phyloP scores from a whole-genome alignment of 768 basidiomycete species.

The Lactarius sp. region DNA sequence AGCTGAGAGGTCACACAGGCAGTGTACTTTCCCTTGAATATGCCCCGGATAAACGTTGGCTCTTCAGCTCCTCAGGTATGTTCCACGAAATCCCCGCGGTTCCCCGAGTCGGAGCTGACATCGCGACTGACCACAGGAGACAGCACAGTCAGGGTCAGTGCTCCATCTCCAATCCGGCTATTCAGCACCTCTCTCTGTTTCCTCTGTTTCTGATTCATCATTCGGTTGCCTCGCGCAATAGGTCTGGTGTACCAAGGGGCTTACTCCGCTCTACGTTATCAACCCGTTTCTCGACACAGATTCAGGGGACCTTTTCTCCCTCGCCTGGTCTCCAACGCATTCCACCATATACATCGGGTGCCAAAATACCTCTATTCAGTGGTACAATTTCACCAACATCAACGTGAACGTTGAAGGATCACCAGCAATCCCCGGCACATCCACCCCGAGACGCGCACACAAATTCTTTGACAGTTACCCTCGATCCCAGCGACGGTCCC shows the following conservation, averaged over 20 bases:
- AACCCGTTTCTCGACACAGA: conserved; percentile 74
- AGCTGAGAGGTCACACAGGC: conserved; percentile 75
- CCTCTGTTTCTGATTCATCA: background rate
- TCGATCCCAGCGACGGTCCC: conserved; percentile 58
- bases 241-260: conserved; percentile 77
- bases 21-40: conserved; percentile 79
- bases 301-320: conserved; percentile 83
- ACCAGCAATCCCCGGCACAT: conserved; percentile 15
- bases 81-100: background rate
- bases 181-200: background rate
- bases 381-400: conserved; percentile 56
- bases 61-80: conserved; percentile 86
- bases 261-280: conserved; percentile 65
- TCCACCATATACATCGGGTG: conserved; percentile 83
- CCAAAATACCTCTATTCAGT: conserved; percentile 90
- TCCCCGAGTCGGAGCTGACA: background rate
- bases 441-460: conserved; percentile 51
- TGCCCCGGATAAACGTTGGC: conserved; percentile 70
- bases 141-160: conserved; percentile 74
- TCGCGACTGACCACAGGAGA: conserved; percentile 50
- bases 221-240: conserved; percentile 29
- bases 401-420: conserved; percentile 14
- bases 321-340: conserved; percentile 66
- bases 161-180: background rate
- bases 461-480: conserved; percentile 93